Percentiles rank a stretch among this genome's conserved stretches.
Conservation (phyloP, 495 filamentous ascomycete genomes). For the Podospora pseudocomata region DNA sequence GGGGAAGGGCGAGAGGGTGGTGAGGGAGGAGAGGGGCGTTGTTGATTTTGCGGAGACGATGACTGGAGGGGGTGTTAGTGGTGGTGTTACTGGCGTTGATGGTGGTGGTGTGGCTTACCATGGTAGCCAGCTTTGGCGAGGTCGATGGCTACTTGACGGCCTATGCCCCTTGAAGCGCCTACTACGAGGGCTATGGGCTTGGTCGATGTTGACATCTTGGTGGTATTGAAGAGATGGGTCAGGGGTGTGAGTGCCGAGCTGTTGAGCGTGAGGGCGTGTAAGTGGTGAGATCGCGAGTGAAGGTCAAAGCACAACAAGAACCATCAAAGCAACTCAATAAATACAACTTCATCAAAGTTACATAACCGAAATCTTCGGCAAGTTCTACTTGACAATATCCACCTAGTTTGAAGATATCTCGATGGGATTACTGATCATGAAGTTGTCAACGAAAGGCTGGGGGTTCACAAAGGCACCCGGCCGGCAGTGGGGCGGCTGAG, state of each 20-base stretch:
- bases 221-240: not conserved
- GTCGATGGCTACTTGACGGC: slow-evolving; percentile 73
- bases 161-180: slow-evolving; percentile 74
- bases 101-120: slow-evolving; percentile 41
- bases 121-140: slow-evolving; percentile 67
- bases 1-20: slow-evolving; percentile 58
- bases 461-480: not conserved
- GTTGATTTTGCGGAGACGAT: slow-evolving; percentile 78
- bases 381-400: not conserved
- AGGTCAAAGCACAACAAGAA: not conserved
- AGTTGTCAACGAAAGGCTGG: not conserved
- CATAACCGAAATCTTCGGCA: not conserved
- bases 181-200: slow-evolving; percentile 62
- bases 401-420: not conserved
- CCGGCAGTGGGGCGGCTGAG: not conserved
- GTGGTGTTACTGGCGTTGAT: not conserved
- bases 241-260: not conserved
- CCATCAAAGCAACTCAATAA: not conserved
- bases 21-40: slow-evolving; percentile 62
- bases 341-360: not conserved
- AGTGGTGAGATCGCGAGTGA: not conserved
- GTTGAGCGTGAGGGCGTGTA: no score
- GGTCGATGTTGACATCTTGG: slow-evolving; percentile 4
- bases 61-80: slow-evolving; percentile 45
- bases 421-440: slow-evolving; percentile 22